Evolutionary conservation across 345 rosid genomes (phyloP).

Genomic region (Citrus cavaleriei): DNA sequence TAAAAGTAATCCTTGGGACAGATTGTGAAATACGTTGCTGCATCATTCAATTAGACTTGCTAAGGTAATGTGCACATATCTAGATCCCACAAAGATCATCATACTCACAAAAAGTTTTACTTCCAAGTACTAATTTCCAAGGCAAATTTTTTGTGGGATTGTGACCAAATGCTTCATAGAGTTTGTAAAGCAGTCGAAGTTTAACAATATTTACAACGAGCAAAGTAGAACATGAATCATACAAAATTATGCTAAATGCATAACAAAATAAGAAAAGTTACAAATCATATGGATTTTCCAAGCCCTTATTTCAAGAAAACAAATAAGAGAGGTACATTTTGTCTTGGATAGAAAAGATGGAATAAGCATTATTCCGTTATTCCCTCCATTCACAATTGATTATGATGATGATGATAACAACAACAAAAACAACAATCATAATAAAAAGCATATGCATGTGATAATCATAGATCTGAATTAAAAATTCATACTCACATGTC

Average conservation of each 20-base stretch:
- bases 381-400: background rate
- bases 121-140: background rate
- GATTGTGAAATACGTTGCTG: too few species aligned
- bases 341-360: background rate
- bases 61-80: background rate
- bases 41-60: background rate
- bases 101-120: background rate
- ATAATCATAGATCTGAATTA: background rate
- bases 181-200: background rate
- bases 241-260: background rate
- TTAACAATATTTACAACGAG: background rate
- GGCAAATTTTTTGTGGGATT: too few species aligned
- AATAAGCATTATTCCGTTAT: background rate
- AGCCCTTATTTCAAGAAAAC: background rate
- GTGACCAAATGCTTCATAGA: background rate
- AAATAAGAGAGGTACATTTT: background rate
- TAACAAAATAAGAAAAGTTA: background rate
- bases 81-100: background rate
- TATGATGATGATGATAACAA: background rate
- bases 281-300: background rate
- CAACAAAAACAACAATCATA: too few species aligned
- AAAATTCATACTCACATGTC: background rate
- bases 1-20: background rate
- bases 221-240: background rate
- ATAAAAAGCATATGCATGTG: slow-evolving; percentile 7